These are phyloP conservation scores for Rhamnella rubrinervis DNA, from an alignment of 331 rosid genomes.

Conservation along the genomic window DNA sequence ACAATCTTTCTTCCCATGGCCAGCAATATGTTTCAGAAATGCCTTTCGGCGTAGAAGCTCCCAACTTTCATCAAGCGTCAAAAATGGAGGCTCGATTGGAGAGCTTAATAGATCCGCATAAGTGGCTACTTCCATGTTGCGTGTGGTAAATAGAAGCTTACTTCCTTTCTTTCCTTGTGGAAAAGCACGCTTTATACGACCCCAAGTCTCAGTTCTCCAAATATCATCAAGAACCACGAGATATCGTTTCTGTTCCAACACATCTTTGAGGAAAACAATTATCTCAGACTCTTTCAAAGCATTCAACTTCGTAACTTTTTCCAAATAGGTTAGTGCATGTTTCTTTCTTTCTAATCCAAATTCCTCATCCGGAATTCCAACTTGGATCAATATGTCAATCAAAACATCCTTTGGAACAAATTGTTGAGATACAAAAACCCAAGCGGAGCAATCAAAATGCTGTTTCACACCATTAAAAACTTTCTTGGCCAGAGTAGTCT, in stretches of 20 bases:
- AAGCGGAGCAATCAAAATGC: constrained; percentile 7
- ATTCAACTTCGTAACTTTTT: background rate
- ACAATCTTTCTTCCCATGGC: background rate
- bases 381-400: constrained; percentile 9
- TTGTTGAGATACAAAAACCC: constrained; percentile 13
- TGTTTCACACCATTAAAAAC: constrained; percentile 4
- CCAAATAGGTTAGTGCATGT: too few relatives aligned
- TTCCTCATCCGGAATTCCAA: background rate
- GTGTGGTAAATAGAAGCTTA: constrained; percentile 20
- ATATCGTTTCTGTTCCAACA: constrained; percentile 8
- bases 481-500: constrained; percentile 18
- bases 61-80: constrained; percentile 48
- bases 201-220: background rate
- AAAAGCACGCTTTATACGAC: constrained; percentile 3
- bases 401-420: background rate
- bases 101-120: constrained; percentile 34
- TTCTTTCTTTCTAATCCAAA: too few relatives aligned
- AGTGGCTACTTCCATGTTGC: constrained; percentile 22
- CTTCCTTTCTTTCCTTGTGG: constrained; percentile 20
- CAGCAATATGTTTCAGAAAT: constrained; percentile 25
- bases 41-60: constrained; percentile 47
- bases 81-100: constrained; percentile 33
- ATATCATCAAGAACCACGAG: constrained; percentile 28
- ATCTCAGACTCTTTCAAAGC: constrained; percentile 5
- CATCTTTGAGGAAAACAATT: background rate